Evolutionary conservation across 1,284 basidiomycete genomes (phyloP), one percentile per base, ranked within the genome.

Genomic region (Takashimella koratensis): DNA sequence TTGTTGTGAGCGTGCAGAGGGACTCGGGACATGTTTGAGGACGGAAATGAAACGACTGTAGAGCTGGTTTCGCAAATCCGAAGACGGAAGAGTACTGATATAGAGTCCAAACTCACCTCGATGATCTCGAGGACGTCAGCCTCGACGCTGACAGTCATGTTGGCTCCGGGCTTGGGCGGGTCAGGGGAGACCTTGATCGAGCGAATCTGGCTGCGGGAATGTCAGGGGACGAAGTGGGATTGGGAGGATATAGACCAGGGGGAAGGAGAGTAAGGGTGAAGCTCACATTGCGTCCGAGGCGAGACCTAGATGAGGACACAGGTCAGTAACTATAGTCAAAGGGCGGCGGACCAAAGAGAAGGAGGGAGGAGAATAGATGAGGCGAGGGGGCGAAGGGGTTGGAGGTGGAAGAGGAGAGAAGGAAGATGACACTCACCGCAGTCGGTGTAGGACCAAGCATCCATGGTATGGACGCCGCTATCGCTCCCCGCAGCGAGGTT

Each of bases 81-180:
- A n/a, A n/a, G n/a, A n/a, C n/a, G n/a, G n/a, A n/a, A n/a, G n/a
- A n/a, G n/a, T n/a, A n/a, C n/a, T n/a, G n/a, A n/a, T n/a, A 36
- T 8, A 8, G 30, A 36, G 16, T 8, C 30, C 8, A 36, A 16
- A 66, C 79, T 24, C 57, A 91, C 91, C 78, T 87, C 79, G 60
- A 97, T 84, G 6, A 59, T 67, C 56, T 84, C 75, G 19, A 73
- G 66, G 0, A 85, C 87, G 4, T 70, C 73, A 8, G 84, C 92
- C 6, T 79, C 78, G 20, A 87, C 92, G 4, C 77, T 86, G 59
- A 97, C 86, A 19, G 88, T 92, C 60, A 97, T 76, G 62, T 90
- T 81, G 68, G 88, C 65, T 11, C 91, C 92, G 5, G 90, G 87
- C 62, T 84, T 71, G 2, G 91, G 91, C 43, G 92, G 90, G 66